These are phyloP conservation scores for Ephemerocybe angulata DNA, from an alignment of 768 basidiomycete genomes.

Conservation along the genomic window DNA sequence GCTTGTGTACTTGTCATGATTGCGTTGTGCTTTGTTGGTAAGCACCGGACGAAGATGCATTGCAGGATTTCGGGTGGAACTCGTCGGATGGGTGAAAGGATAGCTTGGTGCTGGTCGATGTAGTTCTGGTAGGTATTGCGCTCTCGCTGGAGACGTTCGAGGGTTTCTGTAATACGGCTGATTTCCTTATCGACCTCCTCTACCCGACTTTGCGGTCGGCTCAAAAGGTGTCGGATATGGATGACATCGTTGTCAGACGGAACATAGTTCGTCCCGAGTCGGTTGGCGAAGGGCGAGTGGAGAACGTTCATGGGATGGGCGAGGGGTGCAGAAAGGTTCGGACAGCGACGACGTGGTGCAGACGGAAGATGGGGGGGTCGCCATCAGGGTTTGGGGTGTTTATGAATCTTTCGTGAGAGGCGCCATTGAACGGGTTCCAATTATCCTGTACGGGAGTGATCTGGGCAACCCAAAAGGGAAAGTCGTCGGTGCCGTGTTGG, in stretches of 20 bases:
- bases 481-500: constrained; percentile 2
- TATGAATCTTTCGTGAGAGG: constrained; percentile 7
- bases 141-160: constrained; percentile 6
- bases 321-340: not conserved
- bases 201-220: not conserved
- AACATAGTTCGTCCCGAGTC: not conserved
- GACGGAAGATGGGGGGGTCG: not conserved
- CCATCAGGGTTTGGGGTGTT: constrained; percentile 7
- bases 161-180: not conserved
- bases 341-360: constrained; percentile 1
- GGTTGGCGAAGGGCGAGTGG: not conserved
- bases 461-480: constrained; percentile 1
- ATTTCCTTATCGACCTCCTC: constrained; percentile 11
- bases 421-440: constrained; percentile 1
- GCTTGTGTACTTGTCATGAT: constrained; percentile 10
- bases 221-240: not conserved
- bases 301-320: not conserved
- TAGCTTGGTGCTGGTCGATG: constrained; percentile 13
- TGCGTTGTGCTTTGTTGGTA: constrained; percentile 12
- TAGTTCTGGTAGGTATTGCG: not conserved
- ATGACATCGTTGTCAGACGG: constrained; percentile 1
- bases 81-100: constrained; percentile 12
- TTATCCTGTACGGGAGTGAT: not conserved
- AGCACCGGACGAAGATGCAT: constrained; percentile 16
- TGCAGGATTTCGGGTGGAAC: constrained; percentile 17